phyloP scores from a whole-genome alignment of 768 basidiomycete genomes.

The Termitomyces sp. region DNA sequence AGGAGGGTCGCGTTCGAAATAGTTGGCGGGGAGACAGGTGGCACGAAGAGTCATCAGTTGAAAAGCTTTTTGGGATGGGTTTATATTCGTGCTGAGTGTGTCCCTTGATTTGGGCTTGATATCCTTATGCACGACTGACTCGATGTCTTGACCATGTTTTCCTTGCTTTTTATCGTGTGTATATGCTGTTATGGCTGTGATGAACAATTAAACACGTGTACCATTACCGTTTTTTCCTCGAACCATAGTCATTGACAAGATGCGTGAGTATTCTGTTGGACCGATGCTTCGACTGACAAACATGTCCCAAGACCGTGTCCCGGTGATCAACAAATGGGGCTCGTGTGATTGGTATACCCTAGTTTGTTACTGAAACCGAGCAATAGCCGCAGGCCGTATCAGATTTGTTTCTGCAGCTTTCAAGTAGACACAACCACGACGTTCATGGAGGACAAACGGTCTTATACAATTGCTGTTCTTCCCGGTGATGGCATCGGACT shows the following conservation, averaged over 20 bases:
- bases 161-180: neutral
- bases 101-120: neutral
- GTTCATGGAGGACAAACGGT: constrained; percentile 16
- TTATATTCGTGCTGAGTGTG: neutral
- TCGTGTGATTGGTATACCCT: neutral
- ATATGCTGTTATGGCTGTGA: neutral
- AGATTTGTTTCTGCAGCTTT: neutral
- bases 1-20: too few relatives aligned
- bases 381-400: neutral
- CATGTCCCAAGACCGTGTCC: neutral
- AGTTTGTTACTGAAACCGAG: neutral
- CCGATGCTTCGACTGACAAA: neutral
- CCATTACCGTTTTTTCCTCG: neutral
- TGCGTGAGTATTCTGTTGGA: neutral
- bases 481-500: constrained; percentile 53
- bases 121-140: neutral
- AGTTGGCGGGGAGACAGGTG: neutral
- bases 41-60: neutral
- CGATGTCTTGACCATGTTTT: neutral
- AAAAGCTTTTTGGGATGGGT: constrained; percentile 4
- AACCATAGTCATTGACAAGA: neutral
- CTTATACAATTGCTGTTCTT: constrained; percentile 43
- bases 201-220: neutral
- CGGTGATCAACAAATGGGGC: neutral
- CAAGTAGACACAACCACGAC: neutral